Percentiles rank a stretch among this genome's conserved stretches.
Evolutionary conservation across 1,139 yeast species (phyloP).

Genomic region (Suhomyces yuchorum): DNA sequence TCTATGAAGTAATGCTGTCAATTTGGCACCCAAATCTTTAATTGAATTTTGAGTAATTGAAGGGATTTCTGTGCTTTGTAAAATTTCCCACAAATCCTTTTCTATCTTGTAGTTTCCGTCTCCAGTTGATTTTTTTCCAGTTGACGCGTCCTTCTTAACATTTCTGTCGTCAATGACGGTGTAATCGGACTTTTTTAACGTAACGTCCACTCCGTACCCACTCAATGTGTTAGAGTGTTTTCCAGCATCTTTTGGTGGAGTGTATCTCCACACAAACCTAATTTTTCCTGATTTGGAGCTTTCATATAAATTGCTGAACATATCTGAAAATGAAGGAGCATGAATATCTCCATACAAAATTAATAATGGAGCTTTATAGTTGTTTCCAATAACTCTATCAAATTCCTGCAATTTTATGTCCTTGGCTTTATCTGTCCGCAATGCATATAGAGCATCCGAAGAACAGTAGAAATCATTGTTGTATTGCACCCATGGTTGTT

Average conservation of each 20-base stretch:
- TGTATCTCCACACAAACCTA: conserved; percentile 75
- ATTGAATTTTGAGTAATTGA: conserved; percentile 28
- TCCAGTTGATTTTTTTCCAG: not conserved
- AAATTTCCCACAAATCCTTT: conserved; percentile 17
- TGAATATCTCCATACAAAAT: conserved; percentile 55
- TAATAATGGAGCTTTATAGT: conserved; percentile 41
- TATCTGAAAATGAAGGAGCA: conserved; percentile 50
- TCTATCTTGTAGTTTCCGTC: conserved; percentile 8
- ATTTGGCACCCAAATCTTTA: conserved; percentile 44
- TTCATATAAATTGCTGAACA: conserved; percentile 60
- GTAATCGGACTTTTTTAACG: conserved; percentile 65
- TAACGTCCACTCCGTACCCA: conserved; percentile 70
- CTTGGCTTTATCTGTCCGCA: conserved; percentile 45
- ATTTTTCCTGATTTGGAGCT: conserved; percentile 68
- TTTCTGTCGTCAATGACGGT: conserved; percentile 64
- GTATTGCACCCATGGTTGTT: conserved; percentile 52
- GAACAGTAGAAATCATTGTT: conserved; percentile 63
- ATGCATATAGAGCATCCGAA: conserved; percentile 67
- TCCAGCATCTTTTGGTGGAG: conserved; percentile 30
- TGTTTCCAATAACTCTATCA: conserved; percentile 62
- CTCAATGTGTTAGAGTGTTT: conserved; percentile 38
- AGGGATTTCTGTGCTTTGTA: conserved; percentile 8
- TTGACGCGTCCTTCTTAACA: conserved; percentile 7
- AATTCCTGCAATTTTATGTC: conserved; percentile 38
- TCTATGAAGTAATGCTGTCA: conserved; percentile 46